Base-by-base conservation (phyloP, 768 basidiomycete species). In the Lactarius vividus region DNA sequence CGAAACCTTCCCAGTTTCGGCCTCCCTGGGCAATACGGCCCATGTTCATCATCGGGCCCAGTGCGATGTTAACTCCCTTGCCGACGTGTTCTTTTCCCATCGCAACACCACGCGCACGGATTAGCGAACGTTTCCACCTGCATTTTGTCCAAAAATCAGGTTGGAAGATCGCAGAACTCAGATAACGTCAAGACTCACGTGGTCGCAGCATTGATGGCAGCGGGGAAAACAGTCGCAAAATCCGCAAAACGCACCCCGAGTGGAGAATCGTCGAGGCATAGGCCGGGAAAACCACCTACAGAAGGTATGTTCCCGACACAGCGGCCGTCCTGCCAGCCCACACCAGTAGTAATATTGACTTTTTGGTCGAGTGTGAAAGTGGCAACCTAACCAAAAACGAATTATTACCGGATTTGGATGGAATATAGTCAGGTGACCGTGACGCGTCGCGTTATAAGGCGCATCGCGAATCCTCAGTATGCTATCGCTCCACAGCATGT, bases 1-100 rank as follows among this genome's bases (percentile, higher is more conserved):
- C 94, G 65, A 94, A 95, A n/a, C 92, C 93, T 80, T 96, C 95
- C 92, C 93, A 96, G 75, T 95, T 94, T 33, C 95, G 81, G 20
- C 95, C 95, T 8, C 89, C 92, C 69, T 84, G 81, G 3, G 90
- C 87, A n/a, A 88, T 77, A n/a, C 91, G 84, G 8, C 88, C 90
- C 80, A 94, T 84, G 74, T 94, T 94, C 86, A 92, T 94, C 88
- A 91, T 91, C 0, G 92, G 84, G 39, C 82, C 79, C 3, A 95
- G 81, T 10, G 86, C 88, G 58, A 95, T 78, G 71, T 96, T 84
- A 53, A 91, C 86, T 28, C 52, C 96, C 73, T 96, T 94, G 31
- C 85, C 86, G 63, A 81, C 81, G 77, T 92, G 89, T 74, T 98
- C 96, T 62, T 81, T 72, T 23, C 94, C 95, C 85, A 97, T 89